Evolutionary conservation across 805 yeast species (phyloP), one percentile per base, ranked within the genome.

Genomic region (Zygoascus flipseniorum): DNA sequence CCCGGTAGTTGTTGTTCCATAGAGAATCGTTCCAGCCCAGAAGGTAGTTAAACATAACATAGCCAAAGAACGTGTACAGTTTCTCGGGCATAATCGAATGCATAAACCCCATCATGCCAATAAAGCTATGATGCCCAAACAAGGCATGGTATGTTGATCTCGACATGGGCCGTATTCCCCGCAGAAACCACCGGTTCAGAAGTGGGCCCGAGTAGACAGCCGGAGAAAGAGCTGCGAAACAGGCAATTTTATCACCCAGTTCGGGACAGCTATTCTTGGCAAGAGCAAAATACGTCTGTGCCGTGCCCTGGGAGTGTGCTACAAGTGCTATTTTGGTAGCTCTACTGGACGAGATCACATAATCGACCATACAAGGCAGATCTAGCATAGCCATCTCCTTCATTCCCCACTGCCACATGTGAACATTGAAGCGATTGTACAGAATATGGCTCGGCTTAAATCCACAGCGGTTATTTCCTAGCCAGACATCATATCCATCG

Each of bases 381-480:
- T 92, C 99, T 62, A 73, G 79, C 54, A 75, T 74, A 0, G 90
- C 92, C 82, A 93, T 80, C 47, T 88, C 92, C n/a, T 76, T 69
- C 50, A 93, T 76, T 63, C 87, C 92, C 99, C 99, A 92, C 59
- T 86, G 82, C 99, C 99, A 92, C 81, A 85, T 86, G 50, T 72
- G 62, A 1, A 74, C 73, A 59, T 78, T 76, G 53, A 62, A 60
- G 4, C 70, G 56, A 11, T 48, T 13, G 56, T 72, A 75, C 53
- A 67, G 67, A 55, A 73, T 67, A 70, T 90, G 96, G 50, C 75
- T 71, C 0, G 95, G 86, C 42, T 78, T 73, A 64, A 90, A 86
- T 5, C 96, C 95, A 59, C 96, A 85, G 57, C 99, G 71, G 64
- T 89, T 90, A 63, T 89, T 88, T 1, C 96, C 97, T 52, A 89